Evolutionary conservation across 495 filamentous ascomycete species (phyloP).

Genomic region (Penicillium parvum): DNA sequence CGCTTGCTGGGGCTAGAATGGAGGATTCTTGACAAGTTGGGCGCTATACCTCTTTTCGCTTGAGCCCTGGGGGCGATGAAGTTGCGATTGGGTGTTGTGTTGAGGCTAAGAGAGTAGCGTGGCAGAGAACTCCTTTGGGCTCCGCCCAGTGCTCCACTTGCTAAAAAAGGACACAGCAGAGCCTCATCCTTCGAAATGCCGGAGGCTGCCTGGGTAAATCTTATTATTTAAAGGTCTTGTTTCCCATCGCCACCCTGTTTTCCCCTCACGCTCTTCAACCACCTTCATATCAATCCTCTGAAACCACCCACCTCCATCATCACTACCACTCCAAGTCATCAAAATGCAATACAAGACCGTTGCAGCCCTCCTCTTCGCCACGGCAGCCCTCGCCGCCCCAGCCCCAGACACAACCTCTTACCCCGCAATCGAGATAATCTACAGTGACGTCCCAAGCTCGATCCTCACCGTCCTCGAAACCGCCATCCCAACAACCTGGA

Average conservation of each 20-base stretch:
- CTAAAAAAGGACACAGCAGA: no score
- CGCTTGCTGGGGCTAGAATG: no score
- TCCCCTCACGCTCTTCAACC: neutral
- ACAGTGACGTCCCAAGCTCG: slow-evolving; percentile 2
- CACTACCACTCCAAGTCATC: neutral
- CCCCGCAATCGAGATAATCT: neutral
- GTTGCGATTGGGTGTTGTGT: no score
- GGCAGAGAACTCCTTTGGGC: no score
- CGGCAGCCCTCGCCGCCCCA: slow-evolving; percentile 10
- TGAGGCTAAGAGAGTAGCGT: no score
- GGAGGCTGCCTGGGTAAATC: neutral
- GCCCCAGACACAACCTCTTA: neutral
- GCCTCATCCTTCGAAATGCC: no score
- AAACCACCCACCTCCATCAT: neutral
- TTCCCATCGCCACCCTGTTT: neutral
- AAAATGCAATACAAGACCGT: slow-evolving; percentile 26
- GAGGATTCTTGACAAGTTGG: no score
- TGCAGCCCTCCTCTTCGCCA: slow-evolving; percentile 15
- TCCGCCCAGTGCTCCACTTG: no score
- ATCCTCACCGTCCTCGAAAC: slow-evolving; percentile 15
- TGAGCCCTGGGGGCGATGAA: slow-evolving; percentile 3
- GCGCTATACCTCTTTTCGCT: neutral
- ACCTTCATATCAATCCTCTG: neutral
- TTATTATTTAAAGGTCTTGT: slow-evolving; percentile 2
- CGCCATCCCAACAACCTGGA: slow-evolving; percentile 16